Conservation (phyloP, 1,284 basidiomycete genomes). For the Schizophyllum amplum region DNA sequence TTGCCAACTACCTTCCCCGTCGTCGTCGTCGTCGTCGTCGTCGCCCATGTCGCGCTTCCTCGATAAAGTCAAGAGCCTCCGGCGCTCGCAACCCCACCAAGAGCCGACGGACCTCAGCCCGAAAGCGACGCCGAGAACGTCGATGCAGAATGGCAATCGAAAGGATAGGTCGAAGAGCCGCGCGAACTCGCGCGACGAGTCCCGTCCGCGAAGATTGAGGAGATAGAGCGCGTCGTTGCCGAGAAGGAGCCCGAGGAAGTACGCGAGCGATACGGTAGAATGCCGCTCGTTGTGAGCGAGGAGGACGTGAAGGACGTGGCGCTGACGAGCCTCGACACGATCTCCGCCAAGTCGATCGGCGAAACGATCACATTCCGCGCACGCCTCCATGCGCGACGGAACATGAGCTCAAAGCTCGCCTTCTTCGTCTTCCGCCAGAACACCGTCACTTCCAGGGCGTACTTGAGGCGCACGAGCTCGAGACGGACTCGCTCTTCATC, state of each 20-base stretch:
- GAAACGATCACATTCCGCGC: slow-evolving; percentile 82
- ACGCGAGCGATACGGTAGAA: slow-evolving; percentile 87
- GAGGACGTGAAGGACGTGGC: slow-evolving; percentile 48
- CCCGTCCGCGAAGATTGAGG: background rate
- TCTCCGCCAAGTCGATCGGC: slow-evolving; percentile 39
- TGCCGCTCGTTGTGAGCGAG: slow-evolving; percentile 91
- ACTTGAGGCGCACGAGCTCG: slow-evolving; percentile 67
- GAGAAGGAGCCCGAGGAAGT: slow-evolving; percentile 7
- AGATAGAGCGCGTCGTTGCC: slow-evolving; percentile 1
- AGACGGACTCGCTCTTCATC: slow-evolving; percentile 95
- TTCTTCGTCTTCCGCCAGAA: slow-evolving; percentile 92
- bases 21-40: background rate
- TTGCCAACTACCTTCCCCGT: background rate
- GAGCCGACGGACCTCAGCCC: background rate
- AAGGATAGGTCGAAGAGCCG: background rate
- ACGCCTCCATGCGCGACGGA: slow-evolving; percentile 88
- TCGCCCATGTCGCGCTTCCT: background rate
- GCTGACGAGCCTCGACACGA: slow-evolving; percentile 62
- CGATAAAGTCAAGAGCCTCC: background rate
- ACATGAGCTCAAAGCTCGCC: slow-evolving; percentile 79
- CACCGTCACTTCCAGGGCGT: slow-evolving; percentile 88
- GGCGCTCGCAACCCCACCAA: background rate
- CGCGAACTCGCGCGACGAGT: background rate
- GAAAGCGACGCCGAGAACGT: background rate
- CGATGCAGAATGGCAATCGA: background rate